These are phyloP conservation scores for Alternaria infectoria DNA, from an alignment of 2,329 filamentous ascomycete genomes.

Conservation along the genomic window DNA sequence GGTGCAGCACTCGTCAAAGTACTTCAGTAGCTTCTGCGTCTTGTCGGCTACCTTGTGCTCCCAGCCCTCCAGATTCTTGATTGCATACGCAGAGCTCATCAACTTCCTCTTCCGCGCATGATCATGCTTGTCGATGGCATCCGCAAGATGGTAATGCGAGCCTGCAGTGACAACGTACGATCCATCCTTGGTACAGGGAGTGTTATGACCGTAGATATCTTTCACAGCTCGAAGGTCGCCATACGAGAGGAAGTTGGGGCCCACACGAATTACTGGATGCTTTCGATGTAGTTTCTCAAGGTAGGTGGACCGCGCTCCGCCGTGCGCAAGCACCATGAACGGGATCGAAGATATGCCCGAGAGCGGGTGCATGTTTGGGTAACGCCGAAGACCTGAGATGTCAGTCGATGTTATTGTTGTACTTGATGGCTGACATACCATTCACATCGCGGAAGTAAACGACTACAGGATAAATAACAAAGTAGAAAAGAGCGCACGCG, in stretches of 20 bases:
- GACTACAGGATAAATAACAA: slow-evolving; percentile 50
- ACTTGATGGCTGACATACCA: slow-evolving; percentile 20
- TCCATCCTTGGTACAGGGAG: slow-evolving; percentile 58
- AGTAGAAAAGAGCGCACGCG: slow-evolving; percentile 40
- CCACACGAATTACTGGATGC: slow-evolving; percentile 50
- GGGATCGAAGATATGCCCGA: slow-evolving; percentile 57
- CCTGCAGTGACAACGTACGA: slow-evolving; percentile 57
- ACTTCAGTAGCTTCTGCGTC: slow-evolving; percentile 52
- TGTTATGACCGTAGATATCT: slow-evolving; percentile 60
- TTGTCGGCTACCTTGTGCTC: slow-evolving; percentile 63
- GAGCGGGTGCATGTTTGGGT: slow-evolving; percentile 55
- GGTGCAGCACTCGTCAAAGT: slow-evolving; percentile 54
- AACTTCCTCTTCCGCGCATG: slow-evolving; percentile 60
- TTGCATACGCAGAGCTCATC: slow-evolving; percentile 2
- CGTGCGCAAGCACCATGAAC: slow-evolving; percentile 55
- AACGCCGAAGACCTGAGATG: slow-evolving; percentile 52
- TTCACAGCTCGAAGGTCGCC: slow-evolving; percentile 50
- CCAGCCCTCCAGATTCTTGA: slow-evolving; percentile 34
- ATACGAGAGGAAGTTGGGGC: slow-evolving; percentile 42
- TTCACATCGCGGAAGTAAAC: slow-evolving; percentile 56
- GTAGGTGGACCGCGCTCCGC: slow-evolving; percentile 53
- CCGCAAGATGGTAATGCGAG: slow-evolving; percentile 59
- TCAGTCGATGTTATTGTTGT: background rate
- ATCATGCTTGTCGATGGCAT: slow-evolving; percentile 60
- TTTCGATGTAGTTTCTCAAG: slow-evolving; percentile 56